Conservation (phyloP, 2,329 filamentous ascomycete genomes). For the Penicillium rolfsii region DNA sequence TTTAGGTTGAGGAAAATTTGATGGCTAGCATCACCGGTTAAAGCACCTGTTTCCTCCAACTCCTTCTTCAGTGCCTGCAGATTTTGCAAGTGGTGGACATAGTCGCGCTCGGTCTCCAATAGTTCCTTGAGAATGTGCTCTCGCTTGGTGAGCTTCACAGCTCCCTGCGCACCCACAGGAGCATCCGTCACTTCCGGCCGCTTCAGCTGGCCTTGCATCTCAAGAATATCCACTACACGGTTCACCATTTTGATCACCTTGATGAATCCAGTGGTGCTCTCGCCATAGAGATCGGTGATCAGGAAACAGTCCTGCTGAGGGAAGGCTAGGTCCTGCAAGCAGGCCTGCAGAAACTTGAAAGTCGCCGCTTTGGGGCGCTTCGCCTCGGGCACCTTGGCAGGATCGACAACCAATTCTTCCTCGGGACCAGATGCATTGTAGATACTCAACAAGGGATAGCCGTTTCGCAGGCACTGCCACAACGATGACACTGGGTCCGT, state of each 20-base stretch:
- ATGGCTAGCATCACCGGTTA: constrained; percentile 88
- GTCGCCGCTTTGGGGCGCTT: constrained; percentile 85
- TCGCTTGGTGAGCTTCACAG: constrained; percentile 68
- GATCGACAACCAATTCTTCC: constrained; percentile 69
- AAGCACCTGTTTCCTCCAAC: constrained; percentile 81
- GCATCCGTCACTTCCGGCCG: constrained; percentile 58
- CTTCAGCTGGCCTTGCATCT: constrained; percentile 75
- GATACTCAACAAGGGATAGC: constrained; percentile 81
- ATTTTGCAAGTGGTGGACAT: constrained; percentile 95
- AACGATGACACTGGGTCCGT: constrained; percentile 86
- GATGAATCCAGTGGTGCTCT: constrained; percentile 95
- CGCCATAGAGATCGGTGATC: constrained; percentile 86
- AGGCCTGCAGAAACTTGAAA: constrained; percentile 91
- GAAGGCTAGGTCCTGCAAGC: constrained; percentile 78
- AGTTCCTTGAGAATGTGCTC: constrained; percentile 91
- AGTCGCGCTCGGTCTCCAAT: constrained; percentile 93
- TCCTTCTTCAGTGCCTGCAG: constrained; percentile 89
- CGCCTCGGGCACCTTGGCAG: constrained; percentile 64
- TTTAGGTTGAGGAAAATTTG: constrained; percentile 97
- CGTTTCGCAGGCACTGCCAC: constrained; percentile 83
- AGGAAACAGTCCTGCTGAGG: constrained; percentile 84
- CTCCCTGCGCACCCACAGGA: constrained; percentile 47
- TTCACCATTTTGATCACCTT: constrained; percentile 96
- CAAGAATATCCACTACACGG: constrained; percentile 82
- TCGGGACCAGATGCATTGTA: constrained; percentile 82